Evolutionary conservation across 768 basidiomycete species (phyloP).

Genomic region (Suillus subaureus): DNA sequence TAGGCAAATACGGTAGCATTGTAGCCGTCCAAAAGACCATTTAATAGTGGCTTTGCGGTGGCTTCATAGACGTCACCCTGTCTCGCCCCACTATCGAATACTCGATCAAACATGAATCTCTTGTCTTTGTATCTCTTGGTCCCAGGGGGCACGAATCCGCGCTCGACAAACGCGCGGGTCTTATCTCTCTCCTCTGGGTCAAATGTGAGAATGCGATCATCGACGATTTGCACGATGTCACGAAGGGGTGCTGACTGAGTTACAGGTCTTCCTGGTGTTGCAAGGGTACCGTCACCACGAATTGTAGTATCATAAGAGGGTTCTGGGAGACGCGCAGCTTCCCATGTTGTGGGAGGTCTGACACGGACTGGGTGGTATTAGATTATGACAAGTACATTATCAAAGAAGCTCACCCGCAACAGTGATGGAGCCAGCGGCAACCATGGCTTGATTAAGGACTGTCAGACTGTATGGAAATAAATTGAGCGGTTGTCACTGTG

Average conservation of each 20-base stretch:
- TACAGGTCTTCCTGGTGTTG: constrained; percentile 58
- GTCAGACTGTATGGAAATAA: background rate
- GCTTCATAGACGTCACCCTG: constrained; percentile 89
- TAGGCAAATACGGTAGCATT: constrained; percentile 99
- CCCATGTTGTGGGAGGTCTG: constrained; percentile 83
- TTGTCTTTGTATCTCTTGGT: constrained; percentile 96
- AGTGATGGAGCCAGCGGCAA: constrained; percentile 84
- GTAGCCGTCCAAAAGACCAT: constrained; percentile 88
- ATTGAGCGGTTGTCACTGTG: background rate
- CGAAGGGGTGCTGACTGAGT: constrained; percentile 61
- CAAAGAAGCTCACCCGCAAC: constrained; percentile 65
- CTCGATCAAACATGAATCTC: constrained; percentile 95
- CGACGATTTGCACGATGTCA: constrained; percentile 85
- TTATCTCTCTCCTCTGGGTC: constrained; percentile 92
- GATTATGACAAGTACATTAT: constrained; percentile 16
- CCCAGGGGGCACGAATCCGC: constrained; percentile 82
- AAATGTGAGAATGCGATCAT: constrained; percentile 94
- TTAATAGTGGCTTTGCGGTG: constrained; percentile 83
- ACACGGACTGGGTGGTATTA: constrained; percentile 69
- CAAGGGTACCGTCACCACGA: constrained; percentile 85
- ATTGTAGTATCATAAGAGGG: constrained; percentile 69
- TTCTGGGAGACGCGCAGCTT: constrained; percentile 83
- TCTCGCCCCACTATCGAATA: constrained; percentile 78
- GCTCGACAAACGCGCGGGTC: constrained; percentile 77
- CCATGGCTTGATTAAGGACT: constrained; percentile 47